Conservation (phyloP, 192 early-diverging fungal species). For the Geranomyces variabilis region DNA sequence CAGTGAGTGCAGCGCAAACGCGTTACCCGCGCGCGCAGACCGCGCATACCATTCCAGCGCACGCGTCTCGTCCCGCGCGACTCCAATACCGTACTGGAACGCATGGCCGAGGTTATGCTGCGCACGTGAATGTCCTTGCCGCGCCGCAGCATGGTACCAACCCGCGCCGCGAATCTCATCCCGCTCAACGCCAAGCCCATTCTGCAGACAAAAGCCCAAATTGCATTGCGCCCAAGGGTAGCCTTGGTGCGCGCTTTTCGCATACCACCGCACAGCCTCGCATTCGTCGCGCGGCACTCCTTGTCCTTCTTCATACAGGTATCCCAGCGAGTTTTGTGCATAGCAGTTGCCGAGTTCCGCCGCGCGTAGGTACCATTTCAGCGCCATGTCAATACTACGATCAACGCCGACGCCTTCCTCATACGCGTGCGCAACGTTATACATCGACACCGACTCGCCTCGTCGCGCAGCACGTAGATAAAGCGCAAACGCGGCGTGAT, state of each 20-base stretch:
- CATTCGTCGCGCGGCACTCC: constrained; percentile 66
- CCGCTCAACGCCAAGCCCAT: constrained; percentile 70
- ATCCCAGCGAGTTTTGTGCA: constrained; percentile 82
- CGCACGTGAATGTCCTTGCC: constrained; percentile 59
- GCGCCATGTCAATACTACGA: constrained; percentile 41
- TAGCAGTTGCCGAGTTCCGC: constrained; percentile 68
- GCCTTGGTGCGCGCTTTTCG: constrained; percentile 68
- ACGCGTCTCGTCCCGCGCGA: constrained; percentile 68
- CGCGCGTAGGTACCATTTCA: constrained; percentile 64
- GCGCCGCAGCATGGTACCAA: constrained; percentile 58
- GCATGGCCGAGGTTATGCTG: constrained; percentile 81
- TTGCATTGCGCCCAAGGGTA: constrained; percentile 87
- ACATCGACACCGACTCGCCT: constrained; percentile 61
- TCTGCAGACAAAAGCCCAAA: constrained; percentile 76
- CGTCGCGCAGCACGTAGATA: constrained; percentile 53
- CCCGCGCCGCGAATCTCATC: constrained; percentile 44
- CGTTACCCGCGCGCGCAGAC: constrained; percentile 64
- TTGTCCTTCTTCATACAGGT: constrained; percentile 78
- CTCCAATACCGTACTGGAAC: constrained; percentile 85
- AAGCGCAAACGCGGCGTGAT: constrained; percentile 59
- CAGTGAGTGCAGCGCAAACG: constrained; percentile 73
- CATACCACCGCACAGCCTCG: constrained; percentile 76
- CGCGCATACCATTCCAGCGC: constrained; percentile 72
- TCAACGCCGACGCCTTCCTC: constrained; percentile 58
- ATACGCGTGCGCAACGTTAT: constrained; percentile 64